Evolutionary conservation across 2,329 filamentous ascomycete genomes (phyloP), one percentile per base, ranked within the genome.

Genomic region (Rugonectria rugulosa): DNA sequence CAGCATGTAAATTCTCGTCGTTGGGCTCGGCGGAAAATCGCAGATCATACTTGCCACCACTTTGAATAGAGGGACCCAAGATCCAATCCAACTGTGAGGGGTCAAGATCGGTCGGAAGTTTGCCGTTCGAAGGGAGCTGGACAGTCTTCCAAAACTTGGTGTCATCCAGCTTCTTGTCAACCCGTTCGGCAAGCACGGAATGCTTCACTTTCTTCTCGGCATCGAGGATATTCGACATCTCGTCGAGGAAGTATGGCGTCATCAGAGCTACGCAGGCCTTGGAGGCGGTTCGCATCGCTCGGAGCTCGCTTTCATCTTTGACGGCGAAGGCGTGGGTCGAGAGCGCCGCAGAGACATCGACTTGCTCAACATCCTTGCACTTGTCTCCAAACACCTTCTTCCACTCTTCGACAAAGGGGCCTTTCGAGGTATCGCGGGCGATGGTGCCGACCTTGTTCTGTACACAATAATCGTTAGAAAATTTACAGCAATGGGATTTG

Each of bases 121-220:
- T 97, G 56, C 83, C 82, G 66, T 86, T 85, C 71, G 82, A 86
- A 3, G 86, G 86, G 63, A 91, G 78, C 69, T 89, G 79, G 77
- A 89, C 83, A 72, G 81, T 90, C 70, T 92, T 90, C 86, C 97
- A 99, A 72, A 96, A 99, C 68, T 96, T 96, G 46, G 85, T 81
- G 66, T 99, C 92, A 67, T 98, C 94, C 53, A 99, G 88, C 77
- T 97, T 97, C 68, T 87, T 86, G 64, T 94, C 88, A 26, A 99
- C 89, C 75, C 93, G 95, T 68, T 91, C 87, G n/a, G 91, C 88
- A 7, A 99, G 83, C 2, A 84, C 83, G 62, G 88, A 91, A 76
- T 99, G 95, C 61, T 92, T 95, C 71, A 98, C 92, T 72, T 97
- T 97, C 81, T 97, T 97, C 74, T 98, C 96, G 64, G 93, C 89